These are phyloP conservation scores for Ettlia oleoabundans DNA, from an alignment of 139 green algal species.

Conservation along the genomic window DNA sequence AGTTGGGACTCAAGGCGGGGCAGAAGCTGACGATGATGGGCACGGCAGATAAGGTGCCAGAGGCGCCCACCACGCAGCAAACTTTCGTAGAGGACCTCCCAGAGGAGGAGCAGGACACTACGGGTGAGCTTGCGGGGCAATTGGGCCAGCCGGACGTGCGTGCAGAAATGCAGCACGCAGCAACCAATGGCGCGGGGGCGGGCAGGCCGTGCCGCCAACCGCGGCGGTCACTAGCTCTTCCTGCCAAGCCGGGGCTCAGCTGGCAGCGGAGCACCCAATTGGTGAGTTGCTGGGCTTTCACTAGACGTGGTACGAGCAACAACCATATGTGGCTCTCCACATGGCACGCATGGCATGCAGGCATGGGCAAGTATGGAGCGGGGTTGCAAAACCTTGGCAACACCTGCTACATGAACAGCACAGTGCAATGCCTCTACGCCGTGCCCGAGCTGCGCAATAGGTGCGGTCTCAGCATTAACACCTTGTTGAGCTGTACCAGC, in stretches of 20 bases:
- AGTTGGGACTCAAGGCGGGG: constrained; percentile 81
- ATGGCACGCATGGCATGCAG: constrained; percentile 1
- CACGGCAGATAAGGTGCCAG: constrained; percentile 80
- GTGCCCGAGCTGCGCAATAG: constrained; percentile 73
- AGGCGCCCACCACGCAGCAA: constrained; percentile 68
- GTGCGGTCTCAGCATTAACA: not conserved
- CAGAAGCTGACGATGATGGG: constrained; percentile 97
- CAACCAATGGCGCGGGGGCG: too few species aligned
- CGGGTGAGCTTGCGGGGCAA: not conserved
- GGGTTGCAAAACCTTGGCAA: constrained; percentile 97
- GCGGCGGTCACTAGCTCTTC: too few species aligned
- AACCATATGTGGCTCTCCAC: too few species aligned
- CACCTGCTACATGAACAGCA: constrained; percentile 99
- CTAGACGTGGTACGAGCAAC: too few species aligned
- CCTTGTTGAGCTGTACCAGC: too few species aligned
- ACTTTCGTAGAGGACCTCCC: constrained; percentile 96
- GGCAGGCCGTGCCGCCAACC: too few species aligned
- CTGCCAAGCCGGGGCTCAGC: too few species aligned
- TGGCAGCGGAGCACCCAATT: too few species aligned
- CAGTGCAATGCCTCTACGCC: constrained; percentile 88
- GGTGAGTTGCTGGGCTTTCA: too few species aligned
- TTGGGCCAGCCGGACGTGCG: not conserved
- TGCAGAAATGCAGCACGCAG: too few species aligned
- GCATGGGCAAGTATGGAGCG: constrained; percentile 73
- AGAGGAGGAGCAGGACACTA: constrained; percentile 75